A percentile compares a stretch with the other conserved stretches of the same genome.
Conservation (phyloP, 2,329 filamentous ascomycete genomes). For the Aspergillus sp. region DNA sequence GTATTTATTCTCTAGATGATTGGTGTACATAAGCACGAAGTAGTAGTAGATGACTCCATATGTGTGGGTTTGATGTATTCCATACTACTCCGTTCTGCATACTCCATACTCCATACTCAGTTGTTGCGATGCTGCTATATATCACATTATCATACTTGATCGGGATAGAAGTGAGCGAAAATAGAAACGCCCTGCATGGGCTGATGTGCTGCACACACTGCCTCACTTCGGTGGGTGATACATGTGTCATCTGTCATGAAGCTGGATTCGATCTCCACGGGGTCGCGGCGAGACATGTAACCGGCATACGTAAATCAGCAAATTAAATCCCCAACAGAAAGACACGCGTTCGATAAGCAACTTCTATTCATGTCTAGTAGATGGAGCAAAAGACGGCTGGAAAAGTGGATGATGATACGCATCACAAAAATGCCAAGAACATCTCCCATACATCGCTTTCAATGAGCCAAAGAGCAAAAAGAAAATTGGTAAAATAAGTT, state of each 20-base stretch:
- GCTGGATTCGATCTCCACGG: not conserved
- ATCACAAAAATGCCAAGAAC: constrained; percentile 30
- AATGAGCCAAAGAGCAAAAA: not conserved
- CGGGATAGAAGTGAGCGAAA: not conserved
- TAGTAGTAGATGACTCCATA: too few species aligned
- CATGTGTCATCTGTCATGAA: not conserved
- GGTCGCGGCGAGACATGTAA: not conserved
- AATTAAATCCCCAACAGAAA: not conserved
- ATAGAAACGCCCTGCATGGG: not conserved
- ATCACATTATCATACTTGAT: not conserved
- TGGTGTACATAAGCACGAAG: too few species aligned
- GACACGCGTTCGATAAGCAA: not conserved
- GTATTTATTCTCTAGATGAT: too few species aligned
- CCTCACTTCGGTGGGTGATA: not conserved
- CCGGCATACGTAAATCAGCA: not conserved
- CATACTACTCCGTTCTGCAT: too few species aligned
- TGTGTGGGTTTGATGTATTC: too few species aligned
- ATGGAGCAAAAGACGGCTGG: constrained; percentile 6
- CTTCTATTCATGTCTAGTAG: constrained; percentile 1
- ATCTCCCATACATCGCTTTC: constrained; percentile 36
- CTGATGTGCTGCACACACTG: too few species aligned
- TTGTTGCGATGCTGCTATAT: not conserved
- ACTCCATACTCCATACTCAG: too few species aligned
- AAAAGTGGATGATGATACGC: not conserved
- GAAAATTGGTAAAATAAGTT: constrained; percentile 4